Evolutionary conservation across 352 stramenopile species (phyloP), one percentile per base, ranked within the genome.

Genomic region (Lagenidium sp.): DNA sequence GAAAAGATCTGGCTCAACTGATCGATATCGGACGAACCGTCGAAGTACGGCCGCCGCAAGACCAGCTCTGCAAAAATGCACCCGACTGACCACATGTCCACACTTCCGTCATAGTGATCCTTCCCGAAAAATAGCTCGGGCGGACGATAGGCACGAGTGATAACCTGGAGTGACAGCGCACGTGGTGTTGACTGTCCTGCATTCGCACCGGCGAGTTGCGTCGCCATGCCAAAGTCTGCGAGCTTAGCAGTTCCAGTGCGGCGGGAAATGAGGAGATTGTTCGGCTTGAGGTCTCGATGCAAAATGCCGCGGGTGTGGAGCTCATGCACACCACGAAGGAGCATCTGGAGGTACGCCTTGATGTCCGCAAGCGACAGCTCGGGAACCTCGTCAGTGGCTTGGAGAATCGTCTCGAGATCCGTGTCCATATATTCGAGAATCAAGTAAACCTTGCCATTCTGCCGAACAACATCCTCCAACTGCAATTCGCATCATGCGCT

Each of bases 11-110:
- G 62, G 47, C 72, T 87, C 16, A 91, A 60, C 52, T 89, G 74
- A 31, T 88, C 80, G 46, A 92, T 88, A 41, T 89, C 80, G 16
- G 79, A 88, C 1, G 56, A 59, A 2, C 79, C 77, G 18, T 86
- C 72, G 6, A 82, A 79, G 25, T 79, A 67, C 2, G 74, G 64
- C 22, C 50, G 50, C 15, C 74, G 69, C 38, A 85, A 50, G 35
- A 89, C 31, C 62, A 92, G 62, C 50, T 92, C 79, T 2, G 67
- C 74, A 35, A 92, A 88, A 41, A 92, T 81, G 45, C 77, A 92
- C 23, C 79, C 79, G 3, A 83, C 57, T 0, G 74, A 85, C 77
- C 80, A 92, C 50, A 88, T 68, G 42, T 92, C 77, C 35, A 89
- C 68, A 28, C 65, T 61, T 15, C 54, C 50, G 4, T 63, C 65